phyloP scores from a whole-genome alignment of 2,329 filamentous ascomycete genomes.

The Zopfia rhizophila region DNA sequence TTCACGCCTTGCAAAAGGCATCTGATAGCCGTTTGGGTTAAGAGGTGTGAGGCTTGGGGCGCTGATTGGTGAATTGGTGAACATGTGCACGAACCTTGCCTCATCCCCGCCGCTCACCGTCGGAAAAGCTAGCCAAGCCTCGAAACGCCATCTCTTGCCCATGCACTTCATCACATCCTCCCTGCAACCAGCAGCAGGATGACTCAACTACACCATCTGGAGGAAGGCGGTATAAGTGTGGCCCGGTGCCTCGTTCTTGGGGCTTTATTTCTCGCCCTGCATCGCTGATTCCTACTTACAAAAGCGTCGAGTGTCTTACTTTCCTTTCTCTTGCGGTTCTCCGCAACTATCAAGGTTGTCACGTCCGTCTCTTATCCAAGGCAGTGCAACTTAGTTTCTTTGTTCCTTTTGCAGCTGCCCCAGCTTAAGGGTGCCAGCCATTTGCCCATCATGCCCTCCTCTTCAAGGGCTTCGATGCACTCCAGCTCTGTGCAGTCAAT shows the following conservation, averaged over 20 bases:
- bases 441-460: constrained; percentile 32
- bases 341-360: constrained; percentile 32
- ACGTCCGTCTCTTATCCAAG: constrained; percentile 15
- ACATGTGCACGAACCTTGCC: background rate
- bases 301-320: constrained; percentile 2
- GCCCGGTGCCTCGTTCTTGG: constrained; percentile 15
- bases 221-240: constrained; percentile 33
- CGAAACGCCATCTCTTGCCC: constrained; percentile 19
- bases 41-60: background rate
- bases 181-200: constrained; percentile 23
- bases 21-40: too few relatives aligned
- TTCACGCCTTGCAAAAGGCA: too few relatives aligned
- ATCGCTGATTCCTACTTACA: constrained; percentile 9
- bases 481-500: constrained; percentile 42
- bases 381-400: constrained; percentile 13
- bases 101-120: constrained; percentile 7
- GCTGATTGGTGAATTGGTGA: background rate
- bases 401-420: constrained; percentile 18
- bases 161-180: constrained; percentile 26
- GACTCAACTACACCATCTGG: constrained; percentile 31
- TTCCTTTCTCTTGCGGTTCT: constrained; percentile 21
- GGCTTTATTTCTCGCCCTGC: constrained; percentile 4
- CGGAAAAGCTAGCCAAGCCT: constrained; percentile 29
- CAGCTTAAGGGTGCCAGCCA: constrained; percentile 23
- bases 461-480: constrained; percentile 31